Conservation (phyloP, 805 yeast species). For the Saccharomycopsis oosterbeekiorum region DNA sequence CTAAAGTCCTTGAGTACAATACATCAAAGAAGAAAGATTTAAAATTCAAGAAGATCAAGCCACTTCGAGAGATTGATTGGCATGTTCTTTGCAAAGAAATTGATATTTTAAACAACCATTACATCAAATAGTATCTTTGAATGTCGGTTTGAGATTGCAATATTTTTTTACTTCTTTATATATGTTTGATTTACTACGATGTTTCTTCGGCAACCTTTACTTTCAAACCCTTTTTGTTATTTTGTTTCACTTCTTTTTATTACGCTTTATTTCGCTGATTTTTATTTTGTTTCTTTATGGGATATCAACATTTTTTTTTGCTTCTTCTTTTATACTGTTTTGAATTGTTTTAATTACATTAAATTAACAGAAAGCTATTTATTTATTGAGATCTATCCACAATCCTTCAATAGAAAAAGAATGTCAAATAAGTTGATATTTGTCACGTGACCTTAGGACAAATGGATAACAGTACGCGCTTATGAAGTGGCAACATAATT, state of each 20-base stretch:
- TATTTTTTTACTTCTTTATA: too few relatives aligned
- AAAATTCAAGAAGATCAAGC: conserved; percentile 7
- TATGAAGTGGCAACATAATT: not conserved
- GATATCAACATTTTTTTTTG: not conserved
- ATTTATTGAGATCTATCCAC: not conserved
- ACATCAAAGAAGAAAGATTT: conserved; percentile 10
- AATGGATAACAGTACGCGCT: too few relatives aligned
- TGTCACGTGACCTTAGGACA: too few relatives aligned
- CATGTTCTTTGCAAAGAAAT: conserved; percentile 76
- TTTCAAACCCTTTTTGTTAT: not conserved
- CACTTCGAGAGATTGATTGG: conserved; percentile 74
- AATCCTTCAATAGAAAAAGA: not conserved
- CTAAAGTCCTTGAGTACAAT: conserved; percentile 13
- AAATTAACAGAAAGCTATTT: not conserved
- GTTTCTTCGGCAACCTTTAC: too few relatives aligned
- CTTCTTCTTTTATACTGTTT: not conserved
- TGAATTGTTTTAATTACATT: too few relatives aligned
- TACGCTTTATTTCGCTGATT: not conserved
- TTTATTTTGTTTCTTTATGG: not conserved
- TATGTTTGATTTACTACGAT: too few relatives aligned
- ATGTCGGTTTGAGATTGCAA: too few relatives aligned
- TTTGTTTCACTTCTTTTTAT: not conserved
- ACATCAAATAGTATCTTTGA: conserved; percentile 8
- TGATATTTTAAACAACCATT: conserved; percentile 49
- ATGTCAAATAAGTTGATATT: too few relatives aligned